Base-by-base conservation (phyloP, 805 yeast species). In the Saccharomyces eubayanus region DNA sequence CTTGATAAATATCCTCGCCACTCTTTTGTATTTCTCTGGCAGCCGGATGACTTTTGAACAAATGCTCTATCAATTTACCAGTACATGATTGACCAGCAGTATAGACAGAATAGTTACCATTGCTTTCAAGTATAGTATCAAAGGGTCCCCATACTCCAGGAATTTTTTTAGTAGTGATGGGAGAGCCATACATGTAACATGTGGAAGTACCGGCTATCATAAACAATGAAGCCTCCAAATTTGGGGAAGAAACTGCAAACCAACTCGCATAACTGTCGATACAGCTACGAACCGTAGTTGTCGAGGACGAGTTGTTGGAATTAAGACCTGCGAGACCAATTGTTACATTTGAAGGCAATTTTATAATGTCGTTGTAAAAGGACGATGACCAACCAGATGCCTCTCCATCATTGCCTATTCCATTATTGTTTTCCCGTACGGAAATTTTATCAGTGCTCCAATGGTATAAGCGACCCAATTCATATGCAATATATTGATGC, bases 141-240 rank as follows among this genome's bases (percentile, higher is more conserved):
- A 77, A 82, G 0, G 86, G 87, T 0, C 87, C 86, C 87, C 87
- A 82, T 3, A 81, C 66, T 0, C 85, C 85, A 0, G 73, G 69
- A 1, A 72, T 58, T 2, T 61, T 55, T 1, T 43, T 48, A 2
- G 29, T 51, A 6, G 31, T 27, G 36, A n/a, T n/a, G 11, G 20
- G 6, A 0, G 54, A 29, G 0, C 72, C 70, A 11, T 70, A 59
- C 12, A 80, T 57, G 55, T 72, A 81, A 57, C 87, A 82, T 0
- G 85, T 81, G 6, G 84, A 80, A 0, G 86, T 82, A 0, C 86
- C 86, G 1, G 85, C 87, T 5, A 80, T 77, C 77, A 81, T 73
- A 1, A 79, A 70, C 27, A 81, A 57, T 5, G 73, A 60, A 5
- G 58, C 51, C 6, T 57, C 55, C 0, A 63, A 51, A 5, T 54